These are phyloP conservation scores for Stachybotrys chlorohalonatus DNA, from an alignment of 2,329 filamentous ascomycete species.

Conservation along the genomic window DNA sequence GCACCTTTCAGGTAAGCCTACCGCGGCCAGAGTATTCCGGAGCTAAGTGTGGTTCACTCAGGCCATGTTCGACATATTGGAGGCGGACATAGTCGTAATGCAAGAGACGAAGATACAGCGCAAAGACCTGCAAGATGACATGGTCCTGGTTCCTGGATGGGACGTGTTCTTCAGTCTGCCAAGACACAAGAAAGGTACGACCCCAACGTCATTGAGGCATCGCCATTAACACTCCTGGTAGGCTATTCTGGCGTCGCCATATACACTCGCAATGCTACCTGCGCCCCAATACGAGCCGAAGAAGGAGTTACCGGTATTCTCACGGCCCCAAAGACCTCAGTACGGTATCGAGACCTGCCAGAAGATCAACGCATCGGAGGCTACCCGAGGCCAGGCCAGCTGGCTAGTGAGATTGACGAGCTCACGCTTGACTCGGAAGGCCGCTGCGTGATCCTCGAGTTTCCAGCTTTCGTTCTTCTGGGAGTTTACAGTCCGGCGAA, in stretches of 20 bases:
- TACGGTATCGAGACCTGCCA: slow-evolving; percentile 66
- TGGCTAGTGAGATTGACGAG: slow-evolving; percentile 57
- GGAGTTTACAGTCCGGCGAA: slow-evolving; percentile 90
- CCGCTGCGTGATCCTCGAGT: slow-evolving; percentile 83
- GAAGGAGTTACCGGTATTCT: slow-evolving; percentile 86
- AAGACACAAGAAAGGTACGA: slow-evolving; percentile 78
- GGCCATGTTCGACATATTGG: slow-evolving; percentile 90
- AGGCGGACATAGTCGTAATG: slow-evolving; percentile 88
- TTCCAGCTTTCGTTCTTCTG: slow-evolving; percentile 87
- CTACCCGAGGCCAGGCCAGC: slow-evolving; percentile 65
- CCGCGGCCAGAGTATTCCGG: not conserved
- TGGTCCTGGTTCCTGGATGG: slow-evolving; percentile 92
- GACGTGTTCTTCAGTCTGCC: slow-evolving; percentile 94
- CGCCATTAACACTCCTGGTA: slow-evolving; percentile 23
- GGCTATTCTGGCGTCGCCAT: slow-evolving; percentile 94
- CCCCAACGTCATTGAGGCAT: not conserved
- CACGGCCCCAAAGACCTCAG: slow-evolving; percentile 60
- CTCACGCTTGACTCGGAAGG: slow-evolving; percentile 78
- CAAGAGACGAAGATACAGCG: slow-evolving; percentile 95
- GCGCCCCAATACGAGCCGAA: slow-evolving; percentile 80
- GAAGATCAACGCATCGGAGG: slow-evolving; percentile 73
- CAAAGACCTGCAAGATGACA: slow-evolving; percentile 87
- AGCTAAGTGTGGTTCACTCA: slow-evolving; percentile 19
- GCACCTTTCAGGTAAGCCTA: slow-evolving; percentile 54
- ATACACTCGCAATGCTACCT: slow-evolving; percentile 81